Evolutionary conservation across 371 early-diverging fungal species (phyloP), one percentile per base, ranked within the genome.

Genomic region (Mycotypha africana): DNA sequence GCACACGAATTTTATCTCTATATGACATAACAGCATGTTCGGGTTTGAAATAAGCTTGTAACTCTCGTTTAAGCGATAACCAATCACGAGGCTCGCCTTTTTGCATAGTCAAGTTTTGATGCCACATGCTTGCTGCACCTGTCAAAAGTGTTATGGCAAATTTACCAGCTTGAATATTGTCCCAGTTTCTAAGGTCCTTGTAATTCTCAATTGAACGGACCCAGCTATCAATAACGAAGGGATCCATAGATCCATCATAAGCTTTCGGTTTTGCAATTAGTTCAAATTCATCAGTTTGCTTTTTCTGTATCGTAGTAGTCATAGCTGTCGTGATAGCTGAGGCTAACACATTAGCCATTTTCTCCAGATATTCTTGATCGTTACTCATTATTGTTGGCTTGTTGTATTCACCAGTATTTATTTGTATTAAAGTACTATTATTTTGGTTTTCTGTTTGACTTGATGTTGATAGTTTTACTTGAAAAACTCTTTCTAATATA

Each of bases 221-320:
- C 36, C 45, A 45, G 5, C n/a, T 8, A 36, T 45, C 21, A 12
- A 36, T 36, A 2, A 22, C 22, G 2, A 22, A 17, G 10, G 35
- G 14, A 25, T 45, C 36, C 17, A 23, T 35, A 2, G 8, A 17
- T 25, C 45, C 36, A 35, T 45, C 36, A 36, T 45, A 45, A n/a
- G 35, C n/a, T n/a, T n/a, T n/a, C n/a, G n/a, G n/a, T n/a, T n/a
- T n/a, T n/a, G n/a, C n/a, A n/a, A n/a, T n/a, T n/a, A n/a, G n/a
- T n/a, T n/a, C n/a, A n/a, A n/a, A n/a, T n/a, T n/a, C n/a, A n/a
- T n/a, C n/a, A n/a, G n/a, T n/a, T n/a, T n/a, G n/a, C n/a, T n/a
- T n/a, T n/a, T n/a, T n/a, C n/a, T n/a, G n/a, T n/a, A n/a, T n/a
- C n/a, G n/a, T n/a, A n/a, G n/a, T n/a, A n/a, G n/a, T n/a, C n/a